These are phyloP conservation scores for Schwanniomyces sp. DNA, from an alignment of 805 yeast genomes.

Conservation along the genomic window DNA sequence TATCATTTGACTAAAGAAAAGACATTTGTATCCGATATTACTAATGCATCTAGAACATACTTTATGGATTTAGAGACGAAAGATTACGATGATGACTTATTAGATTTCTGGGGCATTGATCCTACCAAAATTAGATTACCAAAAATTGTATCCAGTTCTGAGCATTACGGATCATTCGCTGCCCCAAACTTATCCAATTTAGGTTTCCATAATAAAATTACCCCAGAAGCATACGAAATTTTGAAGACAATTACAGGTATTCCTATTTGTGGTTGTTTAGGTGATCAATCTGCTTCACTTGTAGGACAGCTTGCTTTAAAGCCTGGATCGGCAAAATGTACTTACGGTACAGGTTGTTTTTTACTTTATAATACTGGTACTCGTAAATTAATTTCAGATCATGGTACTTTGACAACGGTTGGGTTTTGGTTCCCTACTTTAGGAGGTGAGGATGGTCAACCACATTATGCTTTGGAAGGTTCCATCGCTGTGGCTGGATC, in stretches of 20 bases:
- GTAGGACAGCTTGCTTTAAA: conserved; percentile 89
- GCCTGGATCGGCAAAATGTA: conserved; percentile 87
- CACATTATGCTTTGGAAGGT: conserved; percentile 91
- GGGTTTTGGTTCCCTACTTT: conserved; percentile 86
- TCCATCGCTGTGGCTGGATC: conserved; percentile 96
- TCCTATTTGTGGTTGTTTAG: conserved; percentile 87
- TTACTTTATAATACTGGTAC: conserved; percentile 84
- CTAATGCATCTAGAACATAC: conserved; percentile 90
- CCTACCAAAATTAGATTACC: conserved; percentile 66
- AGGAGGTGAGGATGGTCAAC: conserved; percentile 46
- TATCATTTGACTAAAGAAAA: conserved; percentile 75
- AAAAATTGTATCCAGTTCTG: conserved; percentile 74
- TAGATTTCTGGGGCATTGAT: conserved; percentile 80
- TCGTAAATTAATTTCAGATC: conserved; percentile 63
- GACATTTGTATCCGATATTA: conserved; percentile 77
- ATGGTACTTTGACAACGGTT: conserved; percentile 86
- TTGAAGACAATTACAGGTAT: conserved; percentile 52
- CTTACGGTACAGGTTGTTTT: conserved; percentile 96
- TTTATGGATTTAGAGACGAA: conserved; percentile 78
- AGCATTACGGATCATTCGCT: conserved; percentile 69
- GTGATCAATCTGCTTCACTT: conserved; percentile 91
- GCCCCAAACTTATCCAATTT: conserved; percentile 57
- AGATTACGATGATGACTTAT: conserved; percentile 72
- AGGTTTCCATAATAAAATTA: conserved; percentile 52
- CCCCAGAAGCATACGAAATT: conserved; percentile 52